phyloP scores from a whole-genome alignment of 345 rosid species.

The Arabidopsis arenosa region DNA sequence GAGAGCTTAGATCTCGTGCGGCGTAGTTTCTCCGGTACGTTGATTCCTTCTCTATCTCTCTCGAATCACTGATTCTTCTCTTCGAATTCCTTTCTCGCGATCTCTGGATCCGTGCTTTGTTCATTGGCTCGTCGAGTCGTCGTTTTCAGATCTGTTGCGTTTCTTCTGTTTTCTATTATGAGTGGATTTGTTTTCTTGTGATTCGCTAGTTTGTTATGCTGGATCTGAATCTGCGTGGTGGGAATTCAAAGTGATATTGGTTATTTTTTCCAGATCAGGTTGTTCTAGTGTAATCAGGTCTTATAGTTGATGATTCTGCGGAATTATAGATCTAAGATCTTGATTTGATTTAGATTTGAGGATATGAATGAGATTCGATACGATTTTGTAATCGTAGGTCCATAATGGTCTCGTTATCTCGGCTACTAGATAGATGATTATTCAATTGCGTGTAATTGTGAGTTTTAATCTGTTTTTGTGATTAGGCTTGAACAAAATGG shows the following conservation, averaged over 20 bases:
- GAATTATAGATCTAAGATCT: slow-evolving; percentile 2
- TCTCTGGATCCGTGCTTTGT: slow-evolving; percentile 17
- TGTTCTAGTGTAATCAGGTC: neutral
- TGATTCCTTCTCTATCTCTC: slow-evolving; percentile 20
- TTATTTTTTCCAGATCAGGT: slow-evolving; percentile 7
- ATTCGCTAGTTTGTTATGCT: slow-evolving; percentile 21
- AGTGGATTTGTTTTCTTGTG: slow-evolving; percentile 8
- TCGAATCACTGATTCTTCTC: neutral
- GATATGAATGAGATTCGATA: slow-evolving; percentile 18
- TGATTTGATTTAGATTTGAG: neutral
- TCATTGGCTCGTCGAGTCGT: slow-evolving; percentile 8
- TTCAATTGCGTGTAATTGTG: neutral
- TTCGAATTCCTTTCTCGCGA: neutral
- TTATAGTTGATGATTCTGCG: slow-evolving; percentile 1
- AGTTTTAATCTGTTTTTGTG: neutral
- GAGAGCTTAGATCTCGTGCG: slow-evolving; percentile 39
- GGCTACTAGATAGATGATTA: neutral
- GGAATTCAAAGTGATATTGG: neutral
- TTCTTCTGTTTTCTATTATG: neutral
- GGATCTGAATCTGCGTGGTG: slow-evolving; percentile 30
- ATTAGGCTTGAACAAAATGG: slow-evolving; percentile 47
- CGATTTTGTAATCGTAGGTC: neutral
- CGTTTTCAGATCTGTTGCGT: slow-evolving; percentile 35
- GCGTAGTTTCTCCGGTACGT: slow-evolving; percentile 34
- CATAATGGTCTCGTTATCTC: neutral